Conservation (phyloP, 2,329 filamentous ascomycete species). For the Elsinoe fawcettii region DNA sequence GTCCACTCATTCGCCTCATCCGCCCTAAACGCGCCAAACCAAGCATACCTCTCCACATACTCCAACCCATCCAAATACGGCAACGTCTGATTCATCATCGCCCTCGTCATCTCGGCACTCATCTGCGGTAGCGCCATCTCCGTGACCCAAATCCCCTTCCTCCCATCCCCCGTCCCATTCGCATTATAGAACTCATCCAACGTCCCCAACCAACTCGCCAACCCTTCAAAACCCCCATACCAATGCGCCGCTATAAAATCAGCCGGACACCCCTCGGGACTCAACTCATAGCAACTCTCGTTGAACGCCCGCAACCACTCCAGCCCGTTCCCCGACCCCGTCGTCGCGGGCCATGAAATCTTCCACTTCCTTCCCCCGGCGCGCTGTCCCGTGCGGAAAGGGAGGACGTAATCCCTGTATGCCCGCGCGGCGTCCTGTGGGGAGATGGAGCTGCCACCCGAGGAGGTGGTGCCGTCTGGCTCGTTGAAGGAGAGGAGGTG, state of each 20-base stretch:
- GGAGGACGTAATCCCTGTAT: background rate
- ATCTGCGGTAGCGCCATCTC: slow-evolving; percentile 1
- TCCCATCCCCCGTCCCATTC: background rate
- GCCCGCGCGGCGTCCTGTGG: background rate
- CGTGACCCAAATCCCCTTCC: background rate
- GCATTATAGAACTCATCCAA: slow-evolving; percentile 1
- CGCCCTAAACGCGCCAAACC: background rate
- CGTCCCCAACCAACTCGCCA: slow-evolving; percentile 42
- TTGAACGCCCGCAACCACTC: slow-evolving; percentile 62
- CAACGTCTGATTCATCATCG: background rate
- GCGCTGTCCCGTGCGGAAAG: background rate
- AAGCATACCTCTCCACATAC: slow-evolving; percentile 1
- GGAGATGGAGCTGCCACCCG: background rate
- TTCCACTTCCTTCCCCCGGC: background rate
- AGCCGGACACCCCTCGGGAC: slow-evolving; percentile 30
- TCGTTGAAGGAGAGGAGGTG: slow-evolving; percentile 74
- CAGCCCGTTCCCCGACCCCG: slow-evolving; percentile 52
- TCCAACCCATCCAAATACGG: background rate
- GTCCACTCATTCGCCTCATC: slow-evolving; percentile 2
- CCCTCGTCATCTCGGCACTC: background rate
- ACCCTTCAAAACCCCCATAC: slow-evolving; percentile 58
- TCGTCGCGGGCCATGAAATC: slow-evolving; percentile 53
- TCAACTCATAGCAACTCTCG: slow-evolving; percentile 41
- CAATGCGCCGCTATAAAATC: slow-evolving; percentile 47
- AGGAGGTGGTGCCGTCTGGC: slow-evolving; percentile 49